These are phyloP conservation scores for Ensete ventricosum DNA, from an alignment of 176 grass and related monocot genomes.

Conservation along the genomic window DNA sequence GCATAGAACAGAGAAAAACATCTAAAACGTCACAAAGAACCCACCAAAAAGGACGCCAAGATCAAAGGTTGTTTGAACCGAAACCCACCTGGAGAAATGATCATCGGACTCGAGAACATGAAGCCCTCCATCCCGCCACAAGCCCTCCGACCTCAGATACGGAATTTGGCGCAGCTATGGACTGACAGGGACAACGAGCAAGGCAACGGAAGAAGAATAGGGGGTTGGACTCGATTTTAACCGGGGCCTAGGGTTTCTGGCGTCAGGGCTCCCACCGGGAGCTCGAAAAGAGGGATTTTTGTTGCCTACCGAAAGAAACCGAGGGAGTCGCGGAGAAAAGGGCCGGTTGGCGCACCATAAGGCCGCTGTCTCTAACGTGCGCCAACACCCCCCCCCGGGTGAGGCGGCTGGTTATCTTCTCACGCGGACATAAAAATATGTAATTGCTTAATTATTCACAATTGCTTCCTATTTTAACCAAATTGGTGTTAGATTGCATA, in stretches of 20 bases:
- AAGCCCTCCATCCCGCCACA: slow-evolving; percentile 14
- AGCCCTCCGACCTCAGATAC: neutral
- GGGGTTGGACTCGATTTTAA: neutral
- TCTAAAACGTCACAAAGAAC: neutral
- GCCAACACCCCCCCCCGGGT: neutral
- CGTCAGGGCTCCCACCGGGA: neutral
- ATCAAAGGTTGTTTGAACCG: neutral
- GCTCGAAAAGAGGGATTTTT: neutral
- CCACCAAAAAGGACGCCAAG: neutral
- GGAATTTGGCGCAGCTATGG: neutral
- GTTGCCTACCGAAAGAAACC: neutral
- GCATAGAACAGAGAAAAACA: neutral
- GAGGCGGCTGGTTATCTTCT: too few relatives aligned
- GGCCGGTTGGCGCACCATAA: neutral
- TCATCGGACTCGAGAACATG: slow-evolving; percentile 24
- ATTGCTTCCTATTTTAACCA: too few relatives aligned
- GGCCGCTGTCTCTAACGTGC: neutral
- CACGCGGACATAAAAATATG: too few relatives aligned
- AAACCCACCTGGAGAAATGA: slow-evolving; percentile 22
- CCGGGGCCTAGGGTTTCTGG: slow-evolving; percentile 1
- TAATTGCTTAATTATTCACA: too few relatives aligned
- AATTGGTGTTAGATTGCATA: too few relatives aligned
- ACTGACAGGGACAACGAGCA: neutral
- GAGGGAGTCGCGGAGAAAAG: neutral
- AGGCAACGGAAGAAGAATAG: neutral